Base-by-base conservation (phyloP, 2,329 filamentous ascomycete genomes). In the Cryoendolithus antarcticus region DNA sequence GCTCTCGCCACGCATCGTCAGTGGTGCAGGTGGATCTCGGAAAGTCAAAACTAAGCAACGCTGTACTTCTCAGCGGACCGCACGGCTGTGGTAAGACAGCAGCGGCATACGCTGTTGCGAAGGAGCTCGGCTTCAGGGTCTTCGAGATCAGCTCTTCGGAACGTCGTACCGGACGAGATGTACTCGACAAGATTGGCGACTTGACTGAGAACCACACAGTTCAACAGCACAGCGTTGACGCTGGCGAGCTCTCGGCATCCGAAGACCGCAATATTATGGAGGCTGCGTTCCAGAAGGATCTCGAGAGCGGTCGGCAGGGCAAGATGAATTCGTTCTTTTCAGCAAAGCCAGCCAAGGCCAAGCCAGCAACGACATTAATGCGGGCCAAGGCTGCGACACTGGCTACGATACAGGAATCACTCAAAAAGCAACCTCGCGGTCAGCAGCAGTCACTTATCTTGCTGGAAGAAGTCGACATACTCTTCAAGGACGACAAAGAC, bases 141-240 rank as follows among this genome's bases (percentile, higher is more conserved):
- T 98, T 98, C 49, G 91, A 98, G 60, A 86, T 98, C 55, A 93
- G 93, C 53, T 66, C 89, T 0, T 77, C 85, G 44, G 85, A 76
- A 48, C 77, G 88, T 37, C 73, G 91, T 45, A 93, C 77, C 54
- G 89, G 88, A 27, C 91, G 81, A 57, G 91, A 98, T 52, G 78
- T 98, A 35, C 59, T 93, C 29, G 91, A 98, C 52, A 84, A 75
- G 50, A 85, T 98, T 33, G 93, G 91, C 31, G 86, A 98, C 60
- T 96, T 98, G 89, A 91, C 86, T 3, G 80, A 80, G 44, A 96
- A 98, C 52, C 91, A 98, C 60, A 71, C 94, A 2, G 89, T 98
- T 12, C 77, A 78, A 47, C 69, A 69, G 32, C 54, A 58, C 37
- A 44, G 37, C 4, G 39, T 44, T n/a, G 51, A 51, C n/a, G 34